Percentiles rank a stretch among this genome's conserved stretches.
phyloP scores from a whole-genome alignment of 1,139 yeast species.

The Schwanniomyces etchellsii region DNA sequence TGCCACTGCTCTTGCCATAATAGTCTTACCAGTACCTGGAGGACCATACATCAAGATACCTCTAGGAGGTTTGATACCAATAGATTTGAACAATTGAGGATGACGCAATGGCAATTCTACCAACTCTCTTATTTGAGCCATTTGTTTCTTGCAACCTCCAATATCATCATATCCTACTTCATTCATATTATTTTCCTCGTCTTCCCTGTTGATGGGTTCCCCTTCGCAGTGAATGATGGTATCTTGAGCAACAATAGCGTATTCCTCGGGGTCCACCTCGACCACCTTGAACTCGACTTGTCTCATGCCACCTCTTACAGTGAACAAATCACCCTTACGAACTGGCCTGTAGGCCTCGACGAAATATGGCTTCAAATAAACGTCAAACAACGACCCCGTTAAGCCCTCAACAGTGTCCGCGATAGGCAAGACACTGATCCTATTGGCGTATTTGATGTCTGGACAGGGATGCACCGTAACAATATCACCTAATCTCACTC shows the following conservation, averaged over 20 bases:
- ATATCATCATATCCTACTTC: constrained; percentile 99
- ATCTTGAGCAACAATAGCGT: constrained; percentile 97
- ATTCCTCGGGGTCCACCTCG: constrained; percentile 96
- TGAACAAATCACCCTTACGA: constrained; percentile 93
- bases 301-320: constrained; percentile 98
- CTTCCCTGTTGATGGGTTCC: constrained; percentile 98
- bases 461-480: constrained; percentile 93
- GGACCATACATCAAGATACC: constrained; percentile 98
- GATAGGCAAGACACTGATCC: constrained; percentile 94
- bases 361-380: constrained; percentile 93
- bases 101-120: constrained; percentile 96
- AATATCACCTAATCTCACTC: constrained; percentile 91
- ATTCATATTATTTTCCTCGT: constrained; percentile 91
- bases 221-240: constrained; percentile 98
- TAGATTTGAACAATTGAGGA: constrained; percentile 92
- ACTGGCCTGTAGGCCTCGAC: constrained; percentile 99
- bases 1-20: constrained; percentile 99
- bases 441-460: constrained; percentile 89
- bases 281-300: constrained; percentile 98
- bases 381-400: constrained; percentile 96
- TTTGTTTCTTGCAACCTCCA: constrained; percentile 98
- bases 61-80: constrained; percentile 96
- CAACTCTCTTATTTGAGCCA: constrained; percentile 97
- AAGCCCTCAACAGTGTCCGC: constrained; percentile 98
- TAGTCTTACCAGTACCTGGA: constrained; percentile 98